Evolutionary conservation across 225 moss, liverwort and hornwort species (phyloP).

Genomic region (Straminergon stramineum): DNA sequence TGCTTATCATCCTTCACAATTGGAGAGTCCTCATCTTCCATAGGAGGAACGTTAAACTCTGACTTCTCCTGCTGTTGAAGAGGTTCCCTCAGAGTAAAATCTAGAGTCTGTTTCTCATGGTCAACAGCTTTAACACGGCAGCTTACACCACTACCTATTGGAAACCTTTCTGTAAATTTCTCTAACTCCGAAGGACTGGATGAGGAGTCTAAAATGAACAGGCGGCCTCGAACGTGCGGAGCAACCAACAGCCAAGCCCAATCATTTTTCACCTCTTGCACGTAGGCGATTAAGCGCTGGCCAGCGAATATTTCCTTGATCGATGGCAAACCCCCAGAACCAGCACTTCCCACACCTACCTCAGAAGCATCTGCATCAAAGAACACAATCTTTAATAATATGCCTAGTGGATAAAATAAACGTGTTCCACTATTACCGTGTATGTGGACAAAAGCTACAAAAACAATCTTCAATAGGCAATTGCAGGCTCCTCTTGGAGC

Average conservation of each 20-base stretch:
- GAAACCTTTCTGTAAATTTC: conserved; percentile 45
- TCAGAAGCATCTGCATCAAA: conserved; percentile 20
- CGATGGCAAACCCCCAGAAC: conserved; percentile 25
- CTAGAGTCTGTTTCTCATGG: conserved; percentile 35
- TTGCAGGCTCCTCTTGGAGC: background rate
- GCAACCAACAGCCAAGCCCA: conserved; percentile 79
- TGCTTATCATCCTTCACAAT: background rate
- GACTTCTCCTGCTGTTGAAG: background rate
- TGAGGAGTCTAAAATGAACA: conserved; percentile 76
- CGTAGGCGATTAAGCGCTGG: conserved; percentile 50
- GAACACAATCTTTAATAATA: background rate
- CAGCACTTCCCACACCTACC: conserved; percentile 3
- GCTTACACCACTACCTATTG: conserved; percentile 50
- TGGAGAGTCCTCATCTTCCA: background rate
- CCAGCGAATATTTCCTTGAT: conserved; percentile 37
- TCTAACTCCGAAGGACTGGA: conserved; percentile 50
- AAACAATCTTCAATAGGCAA: background rate
- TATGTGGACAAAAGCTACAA: background rate
- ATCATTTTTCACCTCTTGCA: conserved; percentile 64
- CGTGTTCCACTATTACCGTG: background rate
- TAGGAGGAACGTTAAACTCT: conserved; percentile 17
- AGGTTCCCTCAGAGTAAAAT: conserved; percentile 41
- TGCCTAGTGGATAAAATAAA: background rate
- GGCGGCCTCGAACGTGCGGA: conserved; percentile 71
- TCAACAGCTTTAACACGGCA: conserved; percentile 57